Conservation (phyloP, 2,329 filamentous ascomycete species). For the Polytolypa hystricis region DNA sequence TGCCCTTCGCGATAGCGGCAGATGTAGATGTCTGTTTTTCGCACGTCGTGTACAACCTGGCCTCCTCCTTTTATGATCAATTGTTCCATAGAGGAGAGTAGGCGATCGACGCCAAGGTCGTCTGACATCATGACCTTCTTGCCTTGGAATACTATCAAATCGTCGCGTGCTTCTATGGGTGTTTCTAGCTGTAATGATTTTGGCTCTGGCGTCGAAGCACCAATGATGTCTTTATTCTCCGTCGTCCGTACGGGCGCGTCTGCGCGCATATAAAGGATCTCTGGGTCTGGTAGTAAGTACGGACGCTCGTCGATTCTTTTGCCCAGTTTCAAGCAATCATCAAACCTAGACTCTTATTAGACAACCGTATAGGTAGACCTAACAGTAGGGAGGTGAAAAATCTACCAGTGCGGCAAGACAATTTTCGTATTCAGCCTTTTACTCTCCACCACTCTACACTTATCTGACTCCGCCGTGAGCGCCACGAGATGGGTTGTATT, state of each 20-base stretch:
- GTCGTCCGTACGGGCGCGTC: constrained; percentile 48
- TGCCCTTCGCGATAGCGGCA: constrained; percentile 76
- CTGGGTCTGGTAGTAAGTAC: constrained; percentile 75
- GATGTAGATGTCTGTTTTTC: constrained; percentile 69
- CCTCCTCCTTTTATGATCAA: constrained; percentile 66
- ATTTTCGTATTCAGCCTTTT: constrained; percentile 57
- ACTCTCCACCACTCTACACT: constrained; percentile 43
- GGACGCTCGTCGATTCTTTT: constrained; percentile 82
- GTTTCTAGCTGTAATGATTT: constrained; percentile 20
- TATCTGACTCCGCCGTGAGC: constrained; percentile 61
- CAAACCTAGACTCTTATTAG: constrained; percentile 56
- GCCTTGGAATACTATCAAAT: constrained; percentile 63
- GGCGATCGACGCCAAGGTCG: constrained; percentile 60
- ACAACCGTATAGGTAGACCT: constrained; percentile 12
- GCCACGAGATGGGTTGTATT: constrained; percentile 84
- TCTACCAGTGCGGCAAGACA: constrained; percentile 81
- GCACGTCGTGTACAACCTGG: constrained; percentile 51
- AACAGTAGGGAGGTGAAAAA: constrained; percentile 14
- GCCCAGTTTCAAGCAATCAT: constrained; percentile 88
- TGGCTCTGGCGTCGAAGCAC: constrained; percentile 51
- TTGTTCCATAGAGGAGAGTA: constrained; percentile 55
- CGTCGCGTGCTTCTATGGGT: constrained; percentile 29
- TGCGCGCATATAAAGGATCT: constrained; percentile 55
- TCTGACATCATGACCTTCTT: constrained; percentile 66
- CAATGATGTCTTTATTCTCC: constrained; percentile 51